Evolutionary conservation across 2,329 filamentous ascomycete genomes (phyloP).

Genomic region (Colletotrichum chrysophilum): DNA sequence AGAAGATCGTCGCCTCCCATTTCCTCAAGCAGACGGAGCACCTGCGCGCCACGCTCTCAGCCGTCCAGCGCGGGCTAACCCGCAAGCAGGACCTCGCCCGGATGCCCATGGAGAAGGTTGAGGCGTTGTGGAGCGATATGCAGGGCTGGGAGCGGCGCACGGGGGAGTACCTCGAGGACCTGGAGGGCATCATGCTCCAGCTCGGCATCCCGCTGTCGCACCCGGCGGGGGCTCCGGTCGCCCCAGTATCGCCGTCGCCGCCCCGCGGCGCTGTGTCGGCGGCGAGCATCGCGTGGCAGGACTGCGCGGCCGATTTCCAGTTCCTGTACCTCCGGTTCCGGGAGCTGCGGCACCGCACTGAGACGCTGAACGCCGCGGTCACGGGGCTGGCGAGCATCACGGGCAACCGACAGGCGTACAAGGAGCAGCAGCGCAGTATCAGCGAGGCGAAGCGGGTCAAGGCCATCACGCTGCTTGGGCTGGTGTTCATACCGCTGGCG

Average conservation of each 20-base stretch:
- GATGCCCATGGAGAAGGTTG: constrained; percentile 24
- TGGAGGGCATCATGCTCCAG: constrained; percentile 29
- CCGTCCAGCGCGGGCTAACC: constrained; percentile 26
- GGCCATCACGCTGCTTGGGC: constrained; percentile 27
- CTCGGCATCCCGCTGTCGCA: constrained; percentile 26
- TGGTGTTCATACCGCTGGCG: constrained; percentile 28
- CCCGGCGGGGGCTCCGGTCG: background rate
- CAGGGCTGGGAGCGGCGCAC: constrained; percentile 29
- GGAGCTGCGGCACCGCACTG: constrained; percentile 26
- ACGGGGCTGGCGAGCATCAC: constrained; percentile 28
- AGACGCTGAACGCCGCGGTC: constrained; percentile 27
- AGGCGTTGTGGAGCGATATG: constrained; percentile 30
- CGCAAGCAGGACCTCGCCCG: constrained; percentile 28
- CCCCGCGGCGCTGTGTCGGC: background rate
- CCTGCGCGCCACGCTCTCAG: constrained; percentile 25
- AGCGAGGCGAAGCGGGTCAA: constrained; percentile 28
- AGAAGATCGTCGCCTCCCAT: constrained; percentile 29
- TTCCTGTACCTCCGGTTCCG: constrained; percentile 25
- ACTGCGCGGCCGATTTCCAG: constrained; percentile 25
- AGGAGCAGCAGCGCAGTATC: constrained; percentile 28
- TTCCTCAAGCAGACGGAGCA: constrained; percentile 27
- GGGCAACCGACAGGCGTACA: constrained; percentile 26
- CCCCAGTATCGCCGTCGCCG: background rate
- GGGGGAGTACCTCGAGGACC: constrained; percentile 29
- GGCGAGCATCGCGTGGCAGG: constrained; percentile 15